Evolutionary conservation across 495 filamentous ascomycete genomes (phyloP).

Genomic region (Penicillium canescens): DNA sequence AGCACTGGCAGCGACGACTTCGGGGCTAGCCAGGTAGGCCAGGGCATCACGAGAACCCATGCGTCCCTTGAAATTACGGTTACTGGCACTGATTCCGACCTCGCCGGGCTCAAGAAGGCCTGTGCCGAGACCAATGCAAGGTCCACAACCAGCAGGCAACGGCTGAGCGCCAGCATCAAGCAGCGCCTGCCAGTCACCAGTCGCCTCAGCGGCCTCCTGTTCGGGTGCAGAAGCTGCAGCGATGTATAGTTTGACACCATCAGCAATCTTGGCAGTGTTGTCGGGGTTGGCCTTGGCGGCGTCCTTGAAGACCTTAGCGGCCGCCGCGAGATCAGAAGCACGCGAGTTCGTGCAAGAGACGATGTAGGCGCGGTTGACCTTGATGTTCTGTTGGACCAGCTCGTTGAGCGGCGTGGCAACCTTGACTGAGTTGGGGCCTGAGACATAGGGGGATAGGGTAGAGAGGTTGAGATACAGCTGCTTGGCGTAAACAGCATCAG

Average conservation of each 20-base stretch:
- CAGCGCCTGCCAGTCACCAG: constrained; percentile 85
- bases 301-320: constrained; percentile 84
- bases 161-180: constrained; percentile 76
- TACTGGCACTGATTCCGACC: constrained; percentile 84
- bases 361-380: constrained; percentile 83
- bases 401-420: constrained; percentile 71
- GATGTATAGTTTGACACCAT: constrained; percentile 85
- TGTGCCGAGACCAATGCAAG: constrained; percentile 85
- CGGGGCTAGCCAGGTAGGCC: constrained; percentile 87
- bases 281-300: constrained; percentile 58
- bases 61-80: constrained; percentile 92
- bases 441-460: constrained; percentile 80
- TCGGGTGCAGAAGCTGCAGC: constrained; percentile 83
- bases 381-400: constrained; percentile 64
- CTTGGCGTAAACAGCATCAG: constrained; percentile 81
- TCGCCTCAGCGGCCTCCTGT: constrained; percentile 74
- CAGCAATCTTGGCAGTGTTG: constrained; percentile 70
- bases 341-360: constrained; percentile 91
- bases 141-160: constrained; percentile 79
- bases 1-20: constrained; percentile 89
- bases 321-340: constrained; percentile 77
- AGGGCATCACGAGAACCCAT: constrained; percentile 84
- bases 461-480: constrained; percentile 75
- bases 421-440: constrained; percentile 93
- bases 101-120: constrained; percentile 84